Evolutionary conservation across 2,329 filamentous ascomycete genomes (phyloP).

Genomic region (Hypomyces perniciosus): DNA sequence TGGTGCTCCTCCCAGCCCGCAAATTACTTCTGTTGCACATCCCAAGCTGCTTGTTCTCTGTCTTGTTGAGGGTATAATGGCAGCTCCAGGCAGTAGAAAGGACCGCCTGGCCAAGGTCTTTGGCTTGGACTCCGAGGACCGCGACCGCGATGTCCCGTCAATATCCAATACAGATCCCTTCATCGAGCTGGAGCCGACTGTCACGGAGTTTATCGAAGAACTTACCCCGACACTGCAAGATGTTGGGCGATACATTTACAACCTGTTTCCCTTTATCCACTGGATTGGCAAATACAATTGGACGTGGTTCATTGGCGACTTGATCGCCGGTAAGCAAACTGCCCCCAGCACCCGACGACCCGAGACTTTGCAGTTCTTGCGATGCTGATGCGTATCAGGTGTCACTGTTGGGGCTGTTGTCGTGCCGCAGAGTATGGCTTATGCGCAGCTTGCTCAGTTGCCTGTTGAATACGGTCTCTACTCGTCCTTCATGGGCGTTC

Average conservation of each 20-base stretch:
- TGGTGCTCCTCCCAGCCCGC: too few species aligned
- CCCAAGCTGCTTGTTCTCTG: too few species aligned
- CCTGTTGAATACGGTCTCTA: constrained; percentile 44
- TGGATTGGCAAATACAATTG: constrained; percentile 48
- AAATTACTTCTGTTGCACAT: too few species aligned
- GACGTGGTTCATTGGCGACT: constrained; percentile 41
- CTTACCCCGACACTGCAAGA: constrained; percentile 28
- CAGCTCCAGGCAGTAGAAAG: constrained; percentile 20
- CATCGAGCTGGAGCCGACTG: constrained; percentile 37
- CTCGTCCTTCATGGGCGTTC: constrained; percentile 90
- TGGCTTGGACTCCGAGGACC: constrained; percentile 27
- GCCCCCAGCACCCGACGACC: not conserved
- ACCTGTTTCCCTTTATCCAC: constrained; percentile 42
- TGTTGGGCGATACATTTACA: constrained; percentile 30
- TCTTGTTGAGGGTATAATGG: too few species aligned
- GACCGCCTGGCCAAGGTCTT: constrained; percentile 26
- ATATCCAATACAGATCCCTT: constrained; percentile 33
- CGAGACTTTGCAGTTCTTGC: not conserved
- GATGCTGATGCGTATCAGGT: constrained; percentile 18
- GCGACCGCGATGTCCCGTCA: constrained; percentile 29
- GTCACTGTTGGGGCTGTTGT: constrained; percentile 47
- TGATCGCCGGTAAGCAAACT: constrained; percentile 35
- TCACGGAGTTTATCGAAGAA: constrained; percentile 36
- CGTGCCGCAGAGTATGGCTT: constrained; percentile 51
- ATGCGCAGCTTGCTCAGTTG: constrained; percentile 43